Conservation (phyloP, 2,329 filamentous ascomycete species). For the Cytospora piceicola region DNA sequence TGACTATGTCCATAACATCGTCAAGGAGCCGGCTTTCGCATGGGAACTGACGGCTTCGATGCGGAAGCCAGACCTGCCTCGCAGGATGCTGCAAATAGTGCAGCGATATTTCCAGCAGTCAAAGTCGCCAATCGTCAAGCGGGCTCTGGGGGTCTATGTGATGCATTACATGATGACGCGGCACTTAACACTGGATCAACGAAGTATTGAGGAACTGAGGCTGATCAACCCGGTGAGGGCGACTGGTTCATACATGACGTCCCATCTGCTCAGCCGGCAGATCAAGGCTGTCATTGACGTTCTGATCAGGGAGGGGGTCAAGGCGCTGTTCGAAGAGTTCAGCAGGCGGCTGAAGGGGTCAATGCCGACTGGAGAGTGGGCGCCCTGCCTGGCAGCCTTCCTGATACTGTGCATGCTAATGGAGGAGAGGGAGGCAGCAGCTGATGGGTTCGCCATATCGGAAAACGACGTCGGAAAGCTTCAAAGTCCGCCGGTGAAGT, state of each 20-base stretch:
- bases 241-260: constrained; percentile 51
- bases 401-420: constrained; percentile 62
- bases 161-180: constrained; percentile 62
- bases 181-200: constrained; percentile 55
- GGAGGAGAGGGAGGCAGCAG: constrained; percentile 58
- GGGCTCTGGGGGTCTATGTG: constrained; percentile 57
- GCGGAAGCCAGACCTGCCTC: constrained; percentile 50
- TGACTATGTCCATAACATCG: constrained; percentile 54
- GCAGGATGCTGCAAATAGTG: constrained; percentile 51
- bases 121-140: constrained; percentile 55
- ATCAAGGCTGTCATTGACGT: constrained; percentile 62
- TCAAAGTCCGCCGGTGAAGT: constrained; percentile 43
- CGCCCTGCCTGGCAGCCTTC: constrained; percentile 60
- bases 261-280: constrained; percentile 60
- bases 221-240: constrained; percentile 49
- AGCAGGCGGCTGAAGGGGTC: constrained; percentile 55
- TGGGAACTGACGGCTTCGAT: constrained; percentile 55
- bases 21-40: constrained; percentile 52
- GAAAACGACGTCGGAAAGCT: constrained; percentile 55
- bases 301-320: constrained; percentile 55
- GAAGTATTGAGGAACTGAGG: constrained; percentile 47
- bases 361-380: constrained; percentile 58
- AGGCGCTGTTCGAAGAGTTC: constrained; percentile 56
- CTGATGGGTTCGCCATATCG: constrained; percentile 56
- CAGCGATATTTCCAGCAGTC: constrained; percentile 52